Evolutionary conservation across 495 filamentous ascomycete species (phyloP), one percentile per base, ranked within the genome.

Genomic region (Neurospora sp.): DNA sequence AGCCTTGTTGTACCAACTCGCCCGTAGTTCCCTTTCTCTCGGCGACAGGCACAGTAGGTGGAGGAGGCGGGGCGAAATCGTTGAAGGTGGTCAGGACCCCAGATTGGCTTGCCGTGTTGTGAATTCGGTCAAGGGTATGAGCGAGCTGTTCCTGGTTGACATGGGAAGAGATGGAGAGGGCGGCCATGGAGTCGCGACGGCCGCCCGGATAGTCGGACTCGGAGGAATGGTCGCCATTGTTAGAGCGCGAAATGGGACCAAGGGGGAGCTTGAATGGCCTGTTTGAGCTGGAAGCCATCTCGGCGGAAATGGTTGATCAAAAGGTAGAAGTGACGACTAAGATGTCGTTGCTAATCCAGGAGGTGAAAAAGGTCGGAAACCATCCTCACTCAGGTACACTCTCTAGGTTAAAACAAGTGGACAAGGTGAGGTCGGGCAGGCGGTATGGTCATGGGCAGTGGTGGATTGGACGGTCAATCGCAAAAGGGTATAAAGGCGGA

Each of bases 71-170:
- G 13, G 86, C 91, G 72, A 96, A 93, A 69, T 96, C 94, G 81
- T 94, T 94, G 83, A 98, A 98, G 24, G 92, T 93, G 11, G 93
- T 97, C 15, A 97, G 84, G 40, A 88, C 86, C 39, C 91, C 91
- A 15, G 92, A 91, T 74, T 92, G 92, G 76, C 91, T 94, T 7
- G 94, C 93, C 28, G 91, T 85, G 19, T 83, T 92, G 82, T 98
- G 94, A 40, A 97, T 97, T 71, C 92, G 89, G 80, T 96, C 92
- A 40, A 98, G 88, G 17, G 91, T 86, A 71, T 92, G 87, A 24
- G 91, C 87, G 24, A 94, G 86, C 19, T 89, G 88, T 71, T 92
- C 91, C 78, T 87, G 90, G 79, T 94, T 92, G 71, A 90, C 81
- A 28, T 82, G 78, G 7, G 88, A 81, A 6, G 81, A 81, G 21